A percentile compares a stretch with the other conserved stretches of the same genome.
phyloP scores from a whole-genome alignment of 1,284 basidiomycete genomes.

The Polyporus tsugae region DNA sequence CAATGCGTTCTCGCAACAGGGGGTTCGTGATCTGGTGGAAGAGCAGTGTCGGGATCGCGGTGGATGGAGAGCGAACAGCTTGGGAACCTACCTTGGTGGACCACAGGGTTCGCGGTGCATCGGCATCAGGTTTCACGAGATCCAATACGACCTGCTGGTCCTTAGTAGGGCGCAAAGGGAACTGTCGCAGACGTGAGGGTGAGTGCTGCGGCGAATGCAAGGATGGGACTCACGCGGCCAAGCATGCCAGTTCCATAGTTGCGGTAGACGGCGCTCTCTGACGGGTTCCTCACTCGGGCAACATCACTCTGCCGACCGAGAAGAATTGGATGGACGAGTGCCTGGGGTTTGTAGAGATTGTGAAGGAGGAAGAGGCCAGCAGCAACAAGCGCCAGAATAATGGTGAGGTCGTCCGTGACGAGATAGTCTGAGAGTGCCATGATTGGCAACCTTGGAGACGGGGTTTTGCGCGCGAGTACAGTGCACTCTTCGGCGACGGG shows the following conservation, averaged over 20 bases:
- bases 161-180: constrained; percentile 73
- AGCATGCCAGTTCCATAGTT: constrained; percentile 84
- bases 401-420: constrained; percentile 78
- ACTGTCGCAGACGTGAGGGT: constrained; percentile 52
- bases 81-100: constrained; percentile 64
- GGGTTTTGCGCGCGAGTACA: not conserved
- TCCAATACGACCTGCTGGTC: constrained; percentile 74
- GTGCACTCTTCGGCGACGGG: not conserved
- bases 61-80: not conserved
- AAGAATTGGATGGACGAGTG: constrained; percentile 84
- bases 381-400: constrained; percentile 74
- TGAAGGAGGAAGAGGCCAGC: constrained; percentile 78
- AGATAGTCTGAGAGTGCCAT: constrained; percentile 63
- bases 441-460: constrained; percentile 3
- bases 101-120: constrained; percentile 77
- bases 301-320: constrained; percentile 85
- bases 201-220: not conserved
- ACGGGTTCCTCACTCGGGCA: constrained; percentile 75
- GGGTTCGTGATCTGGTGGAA: constrained; percentile 69
- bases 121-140: constrained; percentile 70
- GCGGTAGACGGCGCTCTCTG: constrained; percentile 81
- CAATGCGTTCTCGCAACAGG: constrained; percentile 67
- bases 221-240: constrained; percentile 64
- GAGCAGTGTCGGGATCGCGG: not conserved
- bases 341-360: constrained; percentile 79